Percentiles rank a stretch among this genome's conserved stretches.
These are phyloP conservation scores for Ophiostoma pallidulum DNA, from an alignment of 2,329 filamentous ascomycete species.

Conservation along the genomic window DNA sequence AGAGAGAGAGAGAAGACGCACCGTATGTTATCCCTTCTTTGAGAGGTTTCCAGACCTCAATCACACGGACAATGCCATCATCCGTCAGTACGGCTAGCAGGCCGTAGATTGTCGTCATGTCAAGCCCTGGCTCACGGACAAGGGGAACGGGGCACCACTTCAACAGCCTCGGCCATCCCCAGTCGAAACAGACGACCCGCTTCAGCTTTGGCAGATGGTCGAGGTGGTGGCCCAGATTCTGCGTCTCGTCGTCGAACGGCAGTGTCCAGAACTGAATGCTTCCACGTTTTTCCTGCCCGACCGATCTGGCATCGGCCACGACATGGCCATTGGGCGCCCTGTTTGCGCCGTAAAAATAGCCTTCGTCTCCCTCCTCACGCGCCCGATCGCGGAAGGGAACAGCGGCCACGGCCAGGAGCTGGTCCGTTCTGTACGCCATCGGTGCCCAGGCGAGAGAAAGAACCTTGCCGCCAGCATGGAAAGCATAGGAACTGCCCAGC, in stretches of 20 bases:
- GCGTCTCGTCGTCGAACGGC: conserved; percentile 23
- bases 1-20: conserved; percentile 21
- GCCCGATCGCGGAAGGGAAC: conserved; percentile 31
- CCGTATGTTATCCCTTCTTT: conserved; percentile 26
- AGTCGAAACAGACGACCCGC: conserved; percentile 38
- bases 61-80: conserved; percentile 41
- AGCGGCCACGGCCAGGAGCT: conserved; percentile 41
- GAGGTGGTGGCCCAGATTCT: conserved; percentile 16
- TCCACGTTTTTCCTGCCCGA: conserved; percentile 32
- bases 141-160: conserved; percentile 43
- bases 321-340: no score
- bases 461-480: conserved; percentile 46
- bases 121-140: conserved; percentile 20
- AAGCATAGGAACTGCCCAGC: conserved; percentile 34
- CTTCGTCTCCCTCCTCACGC: no score
- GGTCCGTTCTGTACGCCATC: conserved; percentile 23
- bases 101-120: conserved; percentile 16
- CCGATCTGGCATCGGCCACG: no score
- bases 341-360: no score
- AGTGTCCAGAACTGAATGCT: conserved; percentile 46
- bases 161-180: conserved; percentile 40
- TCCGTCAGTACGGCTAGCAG: conserved; percentile 41
- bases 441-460: conserved; percentile 45
- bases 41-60: conserved; percentile 30
- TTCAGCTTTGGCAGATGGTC: conserved; percentile 20